Percentiles rank a stretch among this genome's conserved stretches.
Conservation (phyloP, 139 green algal species). For the Nannochloris sp. region DNA sequence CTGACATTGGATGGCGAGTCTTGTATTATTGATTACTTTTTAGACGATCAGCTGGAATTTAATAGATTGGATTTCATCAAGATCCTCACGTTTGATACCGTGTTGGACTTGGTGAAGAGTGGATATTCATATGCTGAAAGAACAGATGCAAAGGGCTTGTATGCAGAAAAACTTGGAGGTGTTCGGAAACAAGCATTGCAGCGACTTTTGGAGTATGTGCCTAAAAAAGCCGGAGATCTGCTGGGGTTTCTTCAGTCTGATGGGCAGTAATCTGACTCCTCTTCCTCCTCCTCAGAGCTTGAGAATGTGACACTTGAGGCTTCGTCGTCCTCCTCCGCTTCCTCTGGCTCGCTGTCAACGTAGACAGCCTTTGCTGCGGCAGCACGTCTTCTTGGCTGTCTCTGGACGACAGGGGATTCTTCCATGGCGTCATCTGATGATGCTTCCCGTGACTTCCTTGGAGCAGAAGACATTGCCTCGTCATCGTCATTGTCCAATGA, state of each 20-base stretch:
- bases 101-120: slow-evolving; percentile 24
- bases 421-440: neutral
- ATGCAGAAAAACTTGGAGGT: slow-evolving; percentile 17
- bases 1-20: slow-evolving; percentile 25
- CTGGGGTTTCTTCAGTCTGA: slow-evolving; percentile 19
- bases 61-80: slow-evolving; percentile 43
- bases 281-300: slow-evolving; percentile 15
- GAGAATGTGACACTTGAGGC: neutral
- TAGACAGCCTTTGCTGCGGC: slow-evolving; percentile 8
- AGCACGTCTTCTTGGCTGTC: slow-evolving; percentile 1
- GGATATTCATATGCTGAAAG: slow-evolving; percentile 33
- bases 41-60: slow-evolving; percentile 34
- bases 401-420: neutral
- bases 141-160: slow-evolving; percentile 19
- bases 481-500: slow-evolving; percentile 3
- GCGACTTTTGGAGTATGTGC: slow-evolving; percentile 7
- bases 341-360: slow-evolving; percentile 16
- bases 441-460: neutral
- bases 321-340: slow-evolving; percentile 4
- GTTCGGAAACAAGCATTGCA: slow-evolving; percentile 11
- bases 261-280: slow-evolving; percentile 20
- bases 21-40: slow-evolving; percentile 42
- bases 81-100: slow-evolving; percentile 22
- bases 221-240: neutral
- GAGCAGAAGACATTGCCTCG: neutral